These are phyloP conservation scores for Trametes gibbosa DNA, from an alignment of 768 basidiomycete genomes.

Conservation along the genomic window DNA sequence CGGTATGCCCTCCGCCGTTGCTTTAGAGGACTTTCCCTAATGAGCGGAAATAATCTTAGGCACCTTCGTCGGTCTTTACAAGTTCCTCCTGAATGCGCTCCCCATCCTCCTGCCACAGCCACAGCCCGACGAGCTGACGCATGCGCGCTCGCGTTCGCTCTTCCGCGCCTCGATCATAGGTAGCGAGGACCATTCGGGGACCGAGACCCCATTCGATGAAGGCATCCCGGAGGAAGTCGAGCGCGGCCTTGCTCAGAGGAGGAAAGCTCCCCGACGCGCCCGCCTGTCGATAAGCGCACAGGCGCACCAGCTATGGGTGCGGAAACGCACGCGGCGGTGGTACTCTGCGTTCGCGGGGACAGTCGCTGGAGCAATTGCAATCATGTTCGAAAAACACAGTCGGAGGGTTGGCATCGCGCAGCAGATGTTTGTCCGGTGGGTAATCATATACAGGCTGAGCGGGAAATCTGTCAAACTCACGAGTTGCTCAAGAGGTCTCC, in stretches of 20 bases:
- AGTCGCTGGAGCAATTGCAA: constrained; percentile 66
- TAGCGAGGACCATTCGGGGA: background rate
- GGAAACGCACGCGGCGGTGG: constrained; percentile 72
- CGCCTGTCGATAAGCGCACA: constrained; percentile 62
- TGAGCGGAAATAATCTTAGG: constrained; percentile 37
- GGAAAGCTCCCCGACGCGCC: constrained; percentile 30
- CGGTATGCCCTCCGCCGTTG: constrained; percentile 39
- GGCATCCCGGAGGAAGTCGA: constrained; percentile 21
- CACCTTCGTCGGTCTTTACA: constrained; percentile 76
- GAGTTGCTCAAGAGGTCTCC: constrained; percentile 63
- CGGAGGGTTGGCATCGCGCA: constrained; percentile 72
- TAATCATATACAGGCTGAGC: constrained; percentile 2
- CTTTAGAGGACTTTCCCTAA: background rate
- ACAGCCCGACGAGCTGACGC: constrained; percentile 25
- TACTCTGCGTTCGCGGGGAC: constrained; percentile 79
- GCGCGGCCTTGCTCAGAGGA: constrained; percentile 5
- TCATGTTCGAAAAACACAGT: constrained; percentile 73
- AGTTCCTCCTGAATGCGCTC: constrained; percentile 72
- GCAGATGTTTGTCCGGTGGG: constrained; percentile 85
- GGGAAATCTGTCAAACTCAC: background rate
- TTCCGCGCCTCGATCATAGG: constrained; percentile 3
- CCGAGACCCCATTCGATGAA: constrained; percentile 21
- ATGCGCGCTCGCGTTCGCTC: constrained; percentile 25
- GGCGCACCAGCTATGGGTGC: constrained; percentile 60
- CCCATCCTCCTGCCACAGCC: constrained; percentile 62